Conservation (phyloP, 2,329 filamentous ascomycete species). For the Fonsecaea monophora region DNA sequence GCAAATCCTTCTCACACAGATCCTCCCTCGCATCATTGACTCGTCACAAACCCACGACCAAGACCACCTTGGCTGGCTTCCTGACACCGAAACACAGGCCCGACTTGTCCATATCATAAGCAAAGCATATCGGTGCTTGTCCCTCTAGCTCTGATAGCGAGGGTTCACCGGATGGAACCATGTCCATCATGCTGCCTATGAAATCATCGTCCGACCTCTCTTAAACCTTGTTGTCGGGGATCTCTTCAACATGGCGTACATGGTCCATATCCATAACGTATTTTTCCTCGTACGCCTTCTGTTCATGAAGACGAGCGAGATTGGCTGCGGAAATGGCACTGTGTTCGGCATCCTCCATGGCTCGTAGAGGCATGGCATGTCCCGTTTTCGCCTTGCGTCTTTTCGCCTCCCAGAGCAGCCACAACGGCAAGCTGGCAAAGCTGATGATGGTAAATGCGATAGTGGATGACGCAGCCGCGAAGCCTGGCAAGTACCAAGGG, state of each 20-base stretch:
- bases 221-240: constrained; percentile 12
- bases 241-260: constrained; percentile 20
- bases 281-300: constrained; percentile 22
- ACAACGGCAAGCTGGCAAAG: constrained; percentile 33
- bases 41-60: too few species aligned
- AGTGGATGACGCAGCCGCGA: constrained; percentile 31
- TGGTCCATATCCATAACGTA: constrained; percentile 12
- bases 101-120: too few species aligned
- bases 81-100: too few species aligned
- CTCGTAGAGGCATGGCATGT: constrained; percentile 36
- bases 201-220: too few species aligned
- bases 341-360: constrained; percentile 34
- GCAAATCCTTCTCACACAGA: too few species aligned
- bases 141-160: not conserved
- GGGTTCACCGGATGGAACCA: not conserved
- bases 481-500: constrained; percentile 35
- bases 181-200: not conserved
- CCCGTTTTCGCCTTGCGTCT: constrained; percentile 35
- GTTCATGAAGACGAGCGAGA: constrained; percentile 22
- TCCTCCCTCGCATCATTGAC: too few species aligned
- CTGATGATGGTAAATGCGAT: constrained; percentile 32
- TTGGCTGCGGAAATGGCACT: constrained; percentile 18
- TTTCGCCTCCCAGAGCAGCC: constrained; percentile 32
- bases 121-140: not conserved
- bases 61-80: too few species aligned